Evolutionary conservation across 2,329 filamentous ascomycete genomes (phyloP), one percentile per base, ranked within the genome.

Genomic region (Paecilomyces sp.): DNA sequence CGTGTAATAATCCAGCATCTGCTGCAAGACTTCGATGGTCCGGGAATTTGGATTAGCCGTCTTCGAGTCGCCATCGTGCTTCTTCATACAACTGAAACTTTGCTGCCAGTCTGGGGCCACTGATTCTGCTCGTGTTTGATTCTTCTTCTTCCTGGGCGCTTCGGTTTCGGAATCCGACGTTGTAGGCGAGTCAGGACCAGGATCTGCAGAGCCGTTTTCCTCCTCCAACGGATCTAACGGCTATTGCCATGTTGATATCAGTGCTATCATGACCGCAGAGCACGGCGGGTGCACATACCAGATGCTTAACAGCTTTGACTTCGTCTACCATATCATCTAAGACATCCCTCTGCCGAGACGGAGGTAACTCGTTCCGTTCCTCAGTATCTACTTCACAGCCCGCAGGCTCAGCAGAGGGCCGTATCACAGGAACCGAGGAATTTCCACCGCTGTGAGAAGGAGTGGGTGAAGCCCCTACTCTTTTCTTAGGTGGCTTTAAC

Each of bases 1-100:
- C 3, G 83, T 83, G 71, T 96, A 96, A 72, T 93, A 88, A 57
- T 87, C 83, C 51, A 85, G 82, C 90, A 97, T 92, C 64, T 89
- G 81, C 66, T 91, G 84, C 4, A 97, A 79, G 1, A 94, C 79
- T 54, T 88, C 83, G 56, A 96, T 92, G 0, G 90, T 95, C 12
- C 83, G 79, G 1, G 79, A 77, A 70, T 97, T 97, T 0, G 91
- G 90, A 64, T 89, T 90, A 12, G 77, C 70, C 0, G 74, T 68
- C 13, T 75, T 70, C 5, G 73, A 71, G 28, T 68, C 70, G 3
- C 76, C 76, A 56, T 80, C 80, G 59, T 82, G 77, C 61, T 81
- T 81, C 53, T 85, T 77, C 84, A 87, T 87, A 67, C 85, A 88
- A 33, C 80, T 76, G 61, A 85, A 86, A 2, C 71, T 78, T 60